Evolutionary conservation across 163 green algal genomes (phyloP).

Genomic region (Scenedesmus sp.): DNA sequence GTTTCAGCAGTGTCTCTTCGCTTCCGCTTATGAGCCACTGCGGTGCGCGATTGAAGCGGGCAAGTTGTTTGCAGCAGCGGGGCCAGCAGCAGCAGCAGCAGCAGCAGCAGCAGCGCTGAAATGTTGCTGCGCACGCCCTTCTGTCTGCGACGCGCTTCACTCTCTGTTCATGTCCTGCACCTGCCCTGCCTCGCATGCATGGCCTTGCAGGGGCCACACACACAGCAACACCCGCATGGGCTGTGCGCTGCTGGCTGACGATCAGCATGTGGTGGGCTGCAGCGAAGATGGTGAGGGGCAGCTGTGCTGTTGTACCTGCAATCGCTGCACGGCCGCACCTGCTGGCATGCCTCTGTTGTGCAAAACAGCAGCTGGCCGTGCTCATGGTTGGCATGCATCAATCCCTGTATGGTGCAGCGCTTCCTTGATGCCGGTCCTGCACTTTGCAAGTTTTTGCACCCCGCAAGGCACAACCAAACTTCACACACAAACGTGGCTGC

Average conservation of each 20-base stretch:
- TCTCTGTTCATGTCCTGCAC: too few relatives aligned
- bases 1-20: too few relatives aligned
- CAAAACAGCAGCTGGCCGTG: not conserved
- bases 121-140: not conserved
- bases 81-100: not conserved
- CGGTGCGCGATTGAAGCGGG: not conserved
- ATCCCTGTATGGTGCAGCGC: too few relatives aligned
- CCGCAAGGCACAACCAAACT: not conserved
- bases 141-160: too few relatives aligned
- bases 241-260: conserved; percentile 72
- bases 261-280: conserved; percentile 82
- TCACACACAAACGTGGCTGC: too few relatives aligned
- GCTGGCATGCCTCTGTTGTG: not conserved
- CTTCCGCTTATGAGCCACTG: too few relatives aligned
- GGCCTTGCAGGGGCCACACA: conserved; percentile 60
- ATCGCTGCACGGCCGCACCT: not conserved
- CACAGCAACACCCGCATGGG: conserved; percentile 76
- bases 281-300: conserved; percentile 87
- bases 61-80: not conserved
- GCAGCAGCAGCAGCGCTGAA: not conserved
- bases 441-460: too few relatives aligned
- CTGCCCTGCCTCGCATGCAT: too few relatives aligned
- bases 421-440: too few relatives aligned
- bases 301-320: not conserved
- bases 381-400: too few relatives aligned